Evolutionary conservation across 179 eudicot genomes (phyloP).

Genomic region (Spinacia oleracea): DNA sequence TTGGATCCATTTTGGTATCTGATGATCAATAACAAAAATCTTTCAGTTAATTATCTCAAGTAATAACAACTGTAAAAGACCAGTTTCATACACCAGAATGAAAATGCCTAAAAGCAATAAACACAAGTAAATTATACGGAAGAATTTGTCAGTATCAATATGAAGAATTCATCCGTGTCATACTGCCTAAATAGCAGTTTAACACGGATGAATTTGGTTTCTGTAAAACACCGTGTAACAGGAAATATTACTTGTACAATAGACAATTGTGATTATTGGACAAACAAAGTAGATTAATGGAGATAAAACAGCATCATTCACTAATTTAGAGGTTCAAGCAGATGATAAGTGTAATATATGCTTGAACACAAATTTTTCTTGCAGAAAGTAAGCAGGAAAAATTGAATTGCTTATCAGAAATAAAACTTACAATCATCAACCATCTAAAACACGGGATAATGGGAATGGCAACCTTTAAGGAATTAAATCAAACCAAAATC

Average conservation of each 20-base stretch:
- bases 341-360: background rate
- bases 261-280: background rate
- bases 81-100: background rate
- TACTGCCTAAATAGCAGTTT: background rate
- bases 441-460: no score
- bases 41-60: background rate
- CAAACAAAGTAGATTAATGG: background rate
- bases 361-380: no score
- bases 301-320: background rate
- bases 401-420: background rate
- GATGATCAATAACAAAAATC: background rate
- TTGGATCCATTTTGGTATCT: constrained; percentile 32
- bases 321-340: background rate
- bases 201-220: background rate
- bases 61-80: background rate
- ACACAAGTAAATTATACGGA: background rate
- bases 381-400: background rate
- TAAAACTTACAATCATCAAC: background rate
- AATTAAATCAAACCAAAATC: background rate
- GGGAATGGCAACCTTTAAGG: background rate
- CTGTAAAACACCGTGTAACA: no score
- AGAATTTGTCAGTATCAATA: no score
- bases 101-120: background rate
- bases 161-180: no score
- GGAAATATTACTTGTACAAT: background rate